Base-by-base conservation (phyloP, 2,329 filamentous ascomycete genomes). In the Cytospora piceicola region DNA sequence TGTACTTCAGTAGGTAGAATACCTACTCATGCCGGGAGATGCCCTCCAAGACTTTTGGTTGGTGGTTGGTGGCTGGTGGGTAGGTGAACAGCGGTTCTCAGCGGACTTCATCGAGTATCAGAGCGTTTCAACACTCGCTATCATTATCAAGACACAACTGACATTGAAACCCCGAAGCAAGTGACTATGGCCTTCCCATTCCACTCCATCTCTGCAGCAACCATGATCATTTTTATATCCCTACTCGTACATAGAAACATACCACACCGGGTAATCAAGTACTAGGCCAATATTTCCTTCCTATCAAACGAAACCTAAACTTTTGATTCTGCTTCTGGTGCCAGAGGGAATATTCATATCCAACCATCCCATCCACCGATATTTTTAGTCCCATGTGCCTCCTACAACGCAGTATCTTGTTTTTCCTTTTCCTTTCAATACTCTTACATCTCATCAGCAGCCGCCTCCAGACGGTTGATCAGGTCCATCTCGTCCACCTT, bases 401-500 rank as follows among this genome's bases (percentile, higher is more conserved):
- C 7, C 14, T 5, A 8, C 46, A 24, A 22, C 15, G 12, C 9
- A 22, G 22, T 12, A 12, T 49, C 11, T 14, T 12, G 9, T 8
- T 22, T n/a, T n/a, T 42, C 39, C 17, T 42, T 42, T 42, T 20
- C 39, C 15, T 20, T 42, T 46, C n/a, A 17, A 46, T 46, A n/a
- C n/a, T 46, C 36, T 55, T 61, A 68, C 65, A 68, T 68, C 58
- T 68, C 67, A 52, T 68, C 67, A 36, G 67, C 66, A 34, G 66
- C 73, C n/a, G 70, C 71, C 69, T 81, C 78, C 61, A 81, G 74
- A 54, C 75, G 71, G 64, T 74, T 71, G 51, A 76, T 73, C 51
- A 76, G 69, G 57, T 75, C 70, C 29, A 61, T 65, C 22, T 29
- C 30, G 34, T 72, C 73, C 52, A 76, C 74, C 12, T 46, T 32